These are phyloP conservation scores for Venturia oleaginea DNA, from an alignment of 2,329 filamentous ascomycete species.

Conservation along the genomic window DNA sequence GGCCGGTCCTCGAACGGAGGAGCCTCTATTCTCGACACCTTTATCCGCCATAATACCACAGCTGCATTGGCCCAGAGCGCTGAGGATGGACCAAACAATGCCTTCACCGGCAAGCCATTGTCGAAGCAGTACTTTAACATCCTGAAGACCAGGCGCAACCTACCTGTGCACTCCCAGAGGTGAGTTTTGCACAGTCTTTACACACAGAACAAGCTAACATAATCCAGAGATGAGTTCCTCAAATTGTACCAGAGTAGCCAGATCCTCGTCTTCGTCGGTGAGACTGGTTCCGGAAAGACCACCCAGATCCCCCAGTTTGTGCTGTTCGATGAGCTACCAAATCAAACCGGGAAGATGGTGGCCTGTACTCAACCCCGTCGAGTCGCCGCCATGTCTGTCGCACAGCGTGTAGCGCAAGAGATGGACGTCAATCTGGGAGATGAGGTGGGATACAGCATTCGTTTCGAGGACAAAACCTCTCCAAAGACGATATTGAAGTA, in stretches of 20 bases:
- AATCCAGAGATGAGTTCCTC: slow-evolving; percentile 73
- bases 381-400: slow-evolving; percentile 95
- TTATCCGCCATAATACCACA: slow-evolving; percentile 74
- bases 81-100: slow-evolving; percentile 75
- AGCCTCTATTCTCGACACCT: slow-evolving; percentile 46
- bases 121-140: slow-evolving; percentile 86
- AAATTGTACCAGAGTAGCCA: slow-evolving; percentile 87
- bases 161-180: slow-evolving; percentile 89
- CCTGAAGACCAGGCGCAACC: slow-evolving; percentile 68
- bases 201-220: slow-evolving; percentile 15
- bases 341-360: slow-evolving; percentile 77
- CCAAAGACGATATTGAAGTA: slow-evolving; percentile 93
- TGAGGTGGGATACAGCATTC: slow-evolving; percentile 94
- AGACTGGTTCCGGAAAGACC: slow-evolving; percentile 98
- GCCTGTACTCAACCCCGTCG: slow-evolving; percentile 96
- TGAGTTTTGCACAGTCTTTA: slow-evolving; percentile 31
- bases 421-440: slow-evolving; percentile 84
- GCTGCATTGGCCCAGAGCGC: slow-evolving; percentile 61
- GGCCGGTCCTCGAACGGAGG: slow-evolving; percentile 20
- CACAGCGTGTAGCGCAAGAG: slow-evolving; percentile 92
- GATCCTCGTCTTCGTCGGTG: slow-evolving; percentile 96
- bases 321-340: slow-evolving; percentile 89
- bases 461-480: slow-evolving; percentile 90
- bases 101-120: slow-evolving; percentile 71
- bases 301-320: slow-evolving; percentile 99